Evolutionary conservation across 140 eudicot species (phyloP).

Genomic region (Oenanthe javanica): DNA sequence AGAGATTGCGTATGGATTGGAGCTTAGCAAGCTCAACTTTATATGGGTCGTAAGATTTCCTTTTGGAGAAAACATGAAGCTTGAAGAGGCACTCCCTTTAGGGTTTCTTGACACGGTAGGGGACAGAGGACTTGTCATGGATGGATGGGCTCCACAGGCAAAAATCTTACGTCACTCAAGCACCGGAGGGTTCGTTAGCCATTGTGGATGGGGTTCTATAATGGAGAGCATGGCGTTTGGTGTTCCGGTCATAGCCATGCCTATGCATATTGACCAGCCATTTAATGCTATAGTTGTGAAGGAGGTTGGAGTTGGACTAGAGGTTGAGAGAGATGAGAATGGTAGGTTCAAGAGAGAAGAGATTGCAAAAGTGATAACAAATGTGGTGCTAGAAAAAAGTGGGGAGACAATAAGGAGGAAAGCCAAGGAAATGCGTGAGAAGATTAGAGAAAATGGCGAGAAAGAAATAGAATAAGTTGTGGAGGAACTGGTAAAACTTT

Average conservation of each 20-base stretch:
- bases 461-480: constrained; percentile 13
- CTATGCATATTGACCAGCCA: constrained; percentile 33
- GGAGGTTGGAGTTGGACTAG: constrained; percentile 19
- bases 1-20: constrained; percentile 14
- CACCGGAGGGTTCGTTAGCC: constrained; percentile 14
- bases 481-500: constrained; percentile 16
- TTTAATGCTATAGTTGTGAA: constrained; percentile 20
- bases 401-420: constrained; percentile 10
- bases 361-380: constrained; percentile 4
- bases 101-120: constrained; percentile 6
- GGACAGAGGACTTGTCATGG: constrained; percentile 14
- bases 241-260: constrained; percentile 32
- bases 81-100: neutral
- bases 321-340: constrained; percentile 19
- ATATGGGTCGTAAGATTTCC: constrained; percentile 26
- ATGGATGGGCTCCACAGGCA: constrained; percentile 19
- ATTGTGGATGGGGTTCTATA: constrained; percentile 32
- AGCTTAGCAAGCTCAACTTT: constrained; percentile 7
- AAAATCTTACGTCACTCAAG: constrained; percentile 4
- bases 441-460: constrained; percentile 13
- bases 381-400: constrained; percentile 19
- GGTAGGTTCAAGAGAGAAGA: constrained; percentile 7
- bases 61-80: neutral
- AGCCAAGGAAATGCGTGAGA: constrained; percentile 8
- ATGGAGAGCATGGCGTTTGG: constrained; percentile 21